Evolutionary conservation across 352 stramenopile genomes (phyloP).

Genomic region (Phytophthora aleatoria): DNA sequence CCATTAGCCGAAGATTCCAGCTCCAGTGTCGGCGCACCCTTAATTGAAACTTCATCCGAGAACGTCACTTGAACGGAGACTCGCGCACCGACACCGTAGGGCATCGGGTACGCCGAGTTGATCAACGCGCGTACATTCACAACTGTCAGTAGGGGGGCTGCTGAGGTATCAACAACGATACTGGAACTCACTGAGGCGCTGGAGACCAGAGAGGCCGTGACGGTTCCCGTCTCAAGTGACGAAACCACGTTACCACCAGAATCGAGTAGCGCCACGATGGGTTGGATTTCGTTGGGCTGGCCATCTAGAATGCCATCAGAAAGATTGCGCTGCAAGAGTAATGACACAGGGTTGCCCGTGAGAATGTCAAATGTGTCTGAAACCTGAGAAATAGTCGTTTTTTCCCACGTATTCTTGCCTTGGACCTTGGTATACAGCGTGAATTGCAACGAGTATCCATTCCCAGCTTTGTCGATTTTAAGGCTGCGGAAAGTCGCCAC

Average conservation of each 20-base stretch:
- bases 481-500: constrained; percentile 75
- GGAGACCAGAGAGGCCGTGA: constrained; percentile 61
- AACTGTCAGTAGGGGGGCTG: constrained; percentile 50
- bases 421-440: constrained; percentile 58
- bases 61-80: constrained; percentile 75
- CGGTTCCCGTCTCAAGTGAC: constrained; percentile 45
- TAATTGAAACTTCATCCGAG: constrained; percentile 75
- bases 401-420: constrained; percentile 43
- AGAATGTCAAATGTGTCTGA: constrained; percentile 67
- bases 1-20: constrained; percentile 48
- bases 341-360: constrained; percentile 48
- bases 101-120: constrained; percentile 46
- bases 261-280: constrained; percentile 65
- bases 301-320: constrained; percentile 77
- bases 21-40: constrained; percentile 56
- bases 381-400: constrained; percentile 58
- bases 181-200: constrained; percentile 63
- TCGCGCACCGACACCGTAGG: constrained; percentile 69
- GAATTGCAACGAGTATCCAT: constrained; percentile 78
- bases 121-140: constrained; percentile 46
- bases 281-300: constrained; percentile 75
- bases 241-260: constrained; percentile 70
- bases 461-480: constrained; percentile 74
- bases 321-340: constrained; percentile 55
- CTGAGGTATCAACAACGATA: constrained; percentile 69